These are phyloP conservation scores for Aspergillus coremiiformis DNA, from an alignment of 495 filamentous ascomycete genomes.

Conservation along the genomic window DNA sequence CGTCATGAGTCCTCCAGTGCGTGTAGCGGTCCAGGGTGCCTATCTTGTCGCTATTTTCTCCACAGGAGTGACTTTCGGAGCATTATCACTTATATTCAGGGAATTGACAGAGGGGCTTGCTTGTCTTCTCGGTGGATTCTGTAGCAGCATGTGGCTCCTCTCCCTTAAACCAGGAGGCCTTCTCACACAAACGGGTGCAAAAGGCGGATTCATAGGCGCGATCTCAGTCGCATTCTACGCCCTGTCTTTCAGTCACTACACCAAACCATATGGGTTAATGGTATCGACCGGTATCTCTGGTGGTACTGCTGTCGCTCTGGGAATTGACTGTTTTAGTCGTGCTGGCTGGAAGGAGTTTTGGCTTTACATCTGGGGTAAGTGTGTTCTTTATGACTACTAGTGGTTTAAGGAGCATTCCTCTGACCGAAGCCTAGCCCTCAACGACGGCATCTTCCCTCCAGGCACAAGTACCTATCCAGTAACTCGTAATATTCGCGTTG, in stretches of 20 bases:
- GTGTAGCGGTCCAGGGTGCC: conserved; percentile 71
- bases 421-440: conserved; percentile 49
- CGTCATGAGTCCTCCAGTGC: conserved; percentile 76
- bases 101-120: conserved; percentile 83
- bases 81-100: conserved; percentile 65
- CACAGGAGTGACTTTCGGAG: conserved; percentile 72
- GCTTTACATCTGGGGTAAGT: conserved; percentile 83
- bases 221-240: conserved; percentile 61
- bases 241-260: conserved; percentile 72
- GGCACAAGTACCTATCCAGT: conserved; percentile 71
- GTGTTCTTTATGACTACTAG: neutral
- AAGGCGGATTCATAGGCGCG: conserved; percentile 65
- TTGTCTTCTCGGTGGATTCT: conserved; percentile 83
- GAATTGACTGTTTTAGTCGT: conserved; percentile 84
- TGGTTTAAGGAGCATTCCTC: neutral
- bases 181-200: conserved; percentile 51
- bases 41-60: conserved; percentile 76
- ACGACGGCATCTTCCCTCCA: conserved; percentile 70
- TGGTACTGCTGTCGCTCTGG: conserved; percentile 67
- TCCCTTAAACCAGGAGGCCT: conserved; percentile 71
- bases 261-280: conserved; percentile 70
- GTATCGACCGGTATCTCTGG: conserved; percentile 70
- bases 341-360: conserved; percentile 94
- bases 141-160: conserved; percentile 85
- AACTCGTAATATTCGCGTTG: conserved; percentile 78